These are phyloP conservation scores for Cicer pinnatifidum DNA, from an alignment of 306 rosid species.

Conservation along the genomic window DNA sequence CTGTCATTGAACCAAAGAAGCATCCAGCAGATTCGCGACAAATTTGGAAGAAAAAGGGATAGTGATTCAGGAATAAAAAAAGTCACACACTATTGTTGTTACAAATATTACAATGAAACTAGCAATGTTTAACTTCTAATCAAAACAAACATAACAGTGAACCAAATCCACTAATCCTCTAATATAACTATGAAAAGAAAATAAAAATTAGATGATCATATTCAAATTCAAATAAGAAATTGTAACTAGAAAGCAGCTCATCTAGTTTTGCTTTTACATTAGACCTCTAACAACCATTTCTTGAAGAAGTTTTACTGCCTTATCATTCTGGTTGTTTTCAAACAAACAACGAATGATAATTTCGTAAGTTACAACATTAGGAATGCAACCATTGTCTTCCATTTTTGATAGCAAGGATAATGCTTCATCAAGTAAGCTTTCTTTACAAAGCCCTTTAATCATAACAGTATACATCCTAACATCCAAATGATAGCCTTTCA, in stretches of 20 bases:
- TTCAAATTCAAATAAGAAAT: not conserved
- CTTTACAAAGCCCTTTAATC: not conserved
- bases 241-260: not conserved
- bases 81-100: not conserved
- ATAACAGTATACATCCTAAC: too few relatives aligned
- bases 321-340: not conserved
- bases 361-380: not conserved
- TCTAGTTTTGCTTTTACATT: not conserved
- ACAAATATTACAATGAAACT: not conserved
- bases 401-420: not conserved
- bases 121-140: not conserved
- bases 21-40: not conserved
- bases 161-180: not conserved
- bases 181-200: not conserved
- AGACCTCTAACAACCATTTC: not conserved
- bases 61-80: not conserved
- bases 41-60: not conserved
- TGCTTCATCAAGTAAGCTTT: not conserved
- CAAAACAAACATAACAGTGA: not conserved
- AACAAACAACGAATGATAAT: not conserved
- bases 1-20: not conserved
- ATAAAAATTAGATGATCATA: not conserved
- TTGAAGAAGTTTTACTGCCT: not conserved
- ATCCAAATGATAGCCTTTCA: too few relatives aligned
- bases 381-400: constrained; percentile 8